phyloP scores from a whole-genome alignment of 768 basidiomycete species.

The Mycena rosella region DNA sequence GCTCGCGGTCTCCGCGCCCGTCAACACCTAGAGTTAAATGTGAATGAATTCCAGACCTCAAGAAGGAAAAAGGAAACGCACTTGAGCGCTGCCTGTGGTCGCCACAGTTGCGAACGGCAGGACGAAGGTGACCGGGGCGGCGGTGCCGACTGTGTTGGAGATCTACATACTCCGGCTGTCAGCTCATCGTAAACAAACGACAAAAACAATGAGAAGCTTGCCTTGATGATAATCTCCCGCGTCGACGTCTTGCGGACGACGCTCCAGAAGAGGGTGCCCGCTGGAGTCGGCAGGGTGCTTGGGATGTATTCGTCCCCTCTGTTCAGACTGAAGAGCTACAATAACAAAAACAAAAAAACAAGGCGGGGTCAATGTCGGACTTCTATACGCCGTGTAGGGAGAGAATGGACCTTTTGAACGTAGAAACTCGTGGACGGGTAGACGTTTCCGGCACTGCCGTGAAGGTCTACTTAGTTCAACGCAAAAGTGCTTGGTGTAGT shows the following conservation, averaged over 20 bases:
- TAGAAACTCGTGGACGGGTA: slow-evolving; percentile 75
- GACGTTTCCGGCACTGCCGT: slow-evolving; percentile 63
- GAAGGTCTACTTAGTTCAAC: background rate
- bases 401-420: slow-evolving; percentile 71
- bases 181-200: too few species aligned
- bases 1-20: slow-evolving; percentile 62
- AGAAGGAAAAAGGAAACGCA: background rate
- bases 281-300: slow-evolving; percentile 64
- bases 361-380: too few species aligned
- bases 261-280: slow-evolving; percentile 73
- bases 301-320: slow-evolving; percentile 74
- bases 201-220: slow-evolving; percentile 25
- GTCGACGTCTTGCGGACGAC: slow-evolving; percentile 57
- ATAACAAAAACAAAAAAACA: too few species aligned
- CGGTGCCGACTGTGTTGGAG: slow-evolving; percentile 60
- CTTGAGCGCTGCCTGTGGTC: slow-evolving; percentile 56
- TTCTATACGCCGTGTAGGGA: too few species aligned
- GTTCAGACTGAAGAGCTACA: slow-evolving; percentile 75
- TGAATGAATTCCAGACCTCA: background rate
- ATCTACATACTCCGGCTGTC: too few species aligned
- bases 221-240: slow-evolving; percentile 71
- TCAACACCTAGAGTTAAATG: too few species aligned
- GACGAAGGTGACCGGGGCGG: slow-evolving; percentile 61
- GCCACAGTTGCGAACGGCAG: slow-evolving; percentile 67
- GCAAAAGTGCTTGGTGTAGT: background rate